These are phyloP conservation scores for Castanea mollissima DNA, from an alignment of 306 rosid species.

Conservation along the genomic window DNA sequence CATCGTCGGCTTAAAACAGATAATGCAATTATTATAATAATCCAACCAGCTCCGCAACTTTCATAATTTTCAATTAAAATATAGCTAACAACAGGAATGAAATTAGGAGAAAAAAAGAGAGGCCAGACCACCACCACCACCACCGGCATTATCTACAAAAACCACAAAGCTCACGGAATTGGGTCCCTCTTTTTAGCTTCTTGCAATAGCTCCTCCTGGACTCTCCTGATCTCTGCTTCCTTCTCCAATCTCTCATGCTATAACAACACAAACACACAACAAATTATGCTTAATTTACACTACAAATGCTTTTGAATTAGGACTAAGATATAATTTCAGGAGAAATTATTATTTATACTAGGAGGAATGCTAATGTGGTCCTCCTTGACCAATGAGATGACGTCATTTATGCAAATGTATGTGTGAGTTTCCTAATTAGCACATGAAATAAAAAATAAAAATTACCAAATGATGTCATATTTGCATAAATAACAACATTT, in stretches of 20 bases:
- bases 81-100: constrained; percentile 19
- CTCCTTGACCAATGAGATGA: too few relatives aligned
- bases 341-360: too few relatives aligned
- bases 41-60: constrained; percentile 4
- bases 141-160: neutral
- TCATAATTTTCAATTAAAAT: constrained; percentile 16
- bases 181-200: constrained; percentile 59
- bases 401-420: too few relatives aligned
- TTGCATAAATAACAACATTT: too few relatives aligned
- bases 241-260: constrained; percentile 78
- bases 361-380: too few relatives aligned
- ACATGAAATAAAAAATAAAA: too few relatives aligned
- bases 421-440: too few relatives aligned
- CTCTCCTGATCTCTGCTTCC: constrained; percentile 83
- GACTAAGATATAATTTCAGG: too few relatives aligned
- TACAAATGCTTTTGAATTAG: too few relatives aligned
- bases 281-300: neutral
- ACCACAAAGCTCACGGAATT: constrained; percentile 36
- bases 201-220: constrained; percentile 69
- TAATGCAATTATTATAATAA: neutral
- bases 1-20: constrained; percentile 7
- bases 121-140: neutral
- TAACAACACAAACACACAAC: neutral
- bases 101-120: neutral
- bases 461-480: too few relatives aligned